These are phyloP conservation scores for Citrullus colocynthis DNA, from an alignment of 306 rosid genomes.

Conservation along the genomic window DNA sequence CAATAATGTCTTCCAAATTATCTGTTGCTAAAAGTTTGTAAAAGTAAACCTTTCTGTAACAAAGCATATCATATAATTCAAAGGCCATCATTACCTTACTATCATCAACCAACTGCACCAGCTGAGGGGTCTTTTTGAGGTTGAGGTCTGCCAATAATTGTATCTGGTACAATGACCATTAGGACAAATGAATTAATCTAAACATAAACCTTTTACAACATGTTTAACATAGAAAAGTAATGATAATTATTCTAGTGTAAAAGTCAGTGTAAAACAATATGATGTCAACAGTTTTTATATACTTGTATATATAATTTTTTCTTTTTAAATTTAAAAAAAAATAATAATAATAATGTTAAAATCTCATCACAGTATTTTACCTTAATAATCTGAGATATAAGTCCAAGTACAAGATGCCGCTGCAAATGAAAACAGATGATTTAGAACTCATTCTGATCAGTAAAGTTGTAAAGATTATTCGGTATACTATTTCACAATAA, in stretches of 20 bases:
- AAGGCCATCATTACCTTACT: constrained; percentile 39
- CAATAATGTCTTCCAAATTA: constrained; percentile 8
- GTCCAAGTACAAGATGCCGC: constrained; percentile 95
- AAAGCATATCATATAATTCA: constrained; percentile 1
- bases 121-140: constrained; percentile 91
- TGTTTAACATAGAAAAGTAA: neutral
- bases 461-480: neutral
- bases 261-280: neutral
- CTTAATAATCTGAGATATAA: constrained; percentile 96
- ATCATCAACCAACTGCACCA: constrained; percentile 86
- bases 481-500: neutral
- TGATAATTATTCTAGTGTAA: neutral
- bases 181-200: neutral
- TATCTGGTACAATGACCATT: constrained; percentile 35
- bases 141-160: constrained; percentile 93
- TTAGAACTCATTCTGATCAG: neutral
- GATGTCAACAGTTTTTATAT: neutral
- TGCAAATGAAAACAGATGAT: constrained; percentile 29
- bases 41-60: neutral
- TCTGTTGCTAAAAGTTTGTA: neutral
- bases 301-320: neutral
- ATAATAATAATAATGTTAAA: neutral
- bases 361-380: constrained; percentile 21
- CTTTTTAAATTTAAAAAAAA: no score
- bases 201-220: neutral